These are phyloP conservation scores for Colletotrichum incanum DNA, from an alignment of 2,329 filamentous ascomycete genomes.

Conservation along the genomic window DNA sequence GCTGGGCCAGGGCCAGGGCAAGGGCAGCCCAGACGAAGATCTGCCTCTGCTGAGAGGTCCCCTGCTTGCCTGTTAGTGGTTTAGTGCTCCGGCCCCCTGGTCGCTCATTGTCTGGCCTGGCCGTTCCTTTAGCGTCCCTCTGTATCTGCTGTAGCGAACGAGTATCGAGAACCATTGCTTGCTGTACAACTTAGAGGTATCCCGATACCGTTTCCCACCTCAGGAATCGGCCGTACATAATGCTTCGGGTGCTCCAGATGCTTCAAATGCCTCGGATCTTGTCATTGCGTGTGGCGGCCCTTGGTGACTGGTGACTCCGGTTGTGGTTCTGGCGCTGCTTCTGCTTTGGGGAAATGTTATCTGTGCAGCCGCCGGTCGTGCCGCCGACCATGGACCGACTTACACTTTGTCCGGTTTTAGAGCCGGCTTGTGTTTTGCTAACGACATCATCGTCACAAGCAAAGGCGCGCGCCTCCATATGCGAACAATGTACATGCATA, in stretches of 20 bases:
- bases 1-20: constrained; percentile 45
- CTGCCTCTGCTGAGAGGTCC: constrained; percentile 59
- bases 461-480: constrained; percentile 41
- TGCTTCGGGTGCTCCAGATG: not conserved
- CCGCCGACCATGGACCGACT: constrained; percentile 19
- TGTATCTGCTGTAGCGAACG: not conserved
- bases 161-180: constrained; percentile 7
- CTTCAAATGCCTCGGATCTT: not conserved
- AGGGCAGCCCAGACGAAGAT: constrained; percentile 58
- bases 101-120: constrained; percentile 2
- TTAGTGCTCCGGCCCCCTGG: constrained; percentile 11
- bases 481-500: constrained; percentile 32
- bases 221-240: not conserved
- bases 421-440: constrained; percentile 16
- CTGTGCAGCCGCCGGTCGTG: constrained; percentile 33
- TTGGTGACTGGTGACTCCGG: not conserved
- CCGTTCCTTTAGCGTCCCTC: not conserved
- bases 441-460: constrained; percentile 42
- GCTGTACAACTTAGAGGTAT: constrained; percentile 3
- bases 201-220: not conserved
- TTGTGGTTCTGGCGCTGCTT: not conserved
- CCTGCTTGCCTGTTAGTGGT: constrained; percentile 43
- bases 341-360: constrained; percentile 5
- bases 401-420: constrained; percentile 32
- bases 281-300: constrained; percentile 7